These are phyloP conservation scores for Diplodia seriata DNA, from an alignment of 2,329 filamentous ascomycete genomes.

Conservation along the genomic window DNA sequence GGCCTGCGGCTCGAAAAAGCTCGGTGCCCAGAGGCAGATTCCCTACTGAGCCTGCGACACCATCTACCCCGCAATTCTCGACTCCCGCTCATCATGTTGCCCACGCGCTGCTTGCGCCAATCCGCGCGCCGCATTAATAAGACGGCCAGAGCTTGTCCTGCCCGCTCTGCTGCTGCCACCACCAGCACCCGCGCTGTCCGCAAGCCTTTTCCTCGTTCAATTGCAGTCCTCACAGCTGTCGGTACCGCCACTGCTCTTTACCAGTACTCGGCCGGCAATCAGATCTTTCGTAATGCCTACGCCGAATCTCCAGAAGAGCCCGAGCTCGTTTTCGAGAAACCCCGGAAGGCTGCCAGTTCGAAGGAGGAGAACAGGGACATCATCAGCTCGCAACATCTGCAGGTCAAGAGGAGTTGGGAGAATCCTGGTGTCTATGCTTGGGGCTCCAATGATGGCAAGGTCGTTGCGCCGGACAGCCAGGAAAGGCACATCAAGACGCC, in stretches of 20 bases:
- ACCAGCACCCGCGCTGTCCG: conserved; percentile 1
- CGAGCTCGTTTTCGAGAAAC: conserved; percentile 68
- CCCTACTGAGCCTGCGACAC: background rate
- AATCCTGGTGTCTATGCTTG: conserved; percentile 91
- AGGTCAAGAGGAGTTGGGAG: conserved; percentile 81
- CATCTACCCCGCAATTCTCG: conserved; percentile 1
- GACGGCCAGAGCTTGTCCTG: conserved; percentile 13
- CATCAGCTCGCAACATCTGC: conserved; percentile 84
- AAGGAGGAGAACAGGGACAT: conserved; percentile 77
- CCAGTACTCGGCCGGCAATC: conserved; percentile 27
- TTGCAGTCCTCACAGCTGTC: conserved; percentile 51
- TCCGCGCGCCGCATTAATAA: conserved; percentile 32
- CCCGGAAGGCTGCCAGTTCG: conserved; percentile 61
- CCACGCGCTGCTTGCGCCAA: conserved; percentile 32
- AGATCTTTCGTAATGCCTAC: conserved; percentile 48
- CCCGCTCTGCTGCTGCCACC: conserved; percentile 15
- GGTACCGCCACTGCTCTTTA: conserved; percentile 50
- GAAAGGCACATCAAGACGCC: conserved; percentile 82
- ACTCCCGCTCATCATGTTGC: conserved; percentile 21
- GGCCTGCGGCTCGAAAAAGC: background rate
- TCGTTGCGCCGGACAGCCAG: conserved; percentile 83
- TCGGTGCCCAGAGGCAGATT: background rate
- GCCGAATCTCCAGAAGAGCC: conserved; percentile 56
- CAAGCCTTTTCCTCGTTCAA: conserved; percentile 53
- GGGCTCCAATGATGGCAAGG: conserved; percentile 84